Evolutionary conservation across 345 rosid species (phyloP), one percentile per base, ranked within the genome.

Genomic region (Euphorbia peplus): DNA sequence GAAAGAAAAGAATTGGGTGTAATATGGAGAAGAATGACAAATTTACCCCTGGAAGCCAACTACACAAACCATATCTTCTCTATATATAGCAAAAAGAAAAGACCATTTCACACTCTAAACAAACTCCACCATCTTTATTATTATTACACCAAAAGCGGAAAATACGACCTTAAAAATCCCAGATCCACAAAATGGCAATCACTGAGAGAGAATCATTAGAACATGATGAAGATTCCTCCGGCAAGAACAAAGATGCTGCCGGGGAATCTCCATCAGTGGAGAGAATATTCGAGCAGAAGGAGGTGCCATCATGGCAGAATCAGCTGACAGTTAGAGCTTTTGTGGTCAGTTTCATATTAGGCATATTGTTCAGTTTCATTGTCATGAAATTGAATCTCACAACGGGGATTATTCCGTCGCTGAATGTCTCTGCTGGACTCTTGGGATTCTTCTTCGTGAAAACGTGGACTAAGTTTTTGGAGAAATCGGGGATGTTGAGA

Each of bases 381-480:
- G 88, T 85, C 8, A 83, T 82, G 88, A 90, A 88, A 72, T 83
- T 90, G 30, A 85, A 83, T 64, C 90, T 88, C 60, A 88, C 96
- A 0, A 80, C 88, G 0, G 96, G 96, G 15, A 81, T 88, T 68
- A 88, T 90, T 22, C 93, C 96, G 0, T 88, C 93, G 0, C 85
- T 86, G 30, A 90, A 86, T 9, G 91, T 90, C 46, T 81, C 93
- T 24, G 93, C 96, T 16, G 93, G 91, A 6, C 81, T 90, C 35
- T 71, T 88, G 63, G 91, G 96, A 0, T 90, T 86, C 81, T 81
- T 85, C 82, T 83, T 90, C 26, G 72, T 90, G 52, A 86, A 83
- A 80, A 80, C 83, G 0, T 88, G 93, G 96, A 84, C 91, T 1
- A 83, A 78, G 60, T 28, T 87, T 52, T 78, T 86, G 3, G 71